These are phyloP conservation scores for Kitagawia praeruptora DNA, from an alignment of 129 eudicot genomes.

Conservation along the genomic window DNA sequence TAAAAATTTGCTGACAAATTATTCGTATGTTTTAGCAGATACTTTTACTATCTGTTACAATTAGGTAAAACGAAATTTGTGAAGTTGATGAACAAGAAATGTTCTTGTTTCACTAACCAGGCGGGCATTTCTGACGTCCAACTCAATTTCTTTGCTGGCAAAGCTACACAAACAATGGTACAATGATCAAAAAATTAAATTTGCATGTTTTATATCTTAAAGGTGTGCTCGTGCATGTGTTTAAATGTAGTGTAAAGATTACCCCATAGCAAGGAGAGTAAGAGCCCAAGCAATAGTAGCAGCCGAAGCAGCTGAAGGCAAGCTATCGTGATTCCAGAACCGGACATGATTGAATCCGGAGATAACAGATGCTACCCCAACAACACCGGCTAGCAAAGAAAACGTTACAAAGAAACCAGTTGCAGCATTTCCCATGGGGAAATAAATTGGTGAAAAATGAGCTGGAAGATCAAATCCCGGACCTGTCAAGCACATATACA, in stretches of 20 bases:
- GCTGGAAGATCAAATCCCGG: constrained; percentile 70
- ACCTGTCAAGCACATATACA: constrained; percentile 35
- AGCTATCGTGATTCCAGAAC: constrained; percentile 46
- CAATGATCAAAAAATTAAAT: not conserved
- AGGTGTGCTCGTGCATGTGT: not conserved
- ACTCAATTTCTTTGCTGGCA: constrained; percentile 81
- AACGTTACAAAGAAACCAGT: constrained; percentile 83
- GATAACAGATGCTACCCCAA: constrained; percentile 65
- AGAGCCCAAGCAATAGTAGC: constrained; percentile 83
- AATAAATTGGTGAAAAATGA: constrained; percentile 86
- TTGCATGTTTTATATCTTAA: not conserved
- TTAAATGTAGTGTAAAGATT: constrained; percentile 3
- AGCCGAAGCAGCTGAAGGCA: constrained; percentile 70
- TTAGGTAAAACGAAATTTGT: not conserved
- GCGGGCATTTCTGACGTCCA: constrained; percentile 51
- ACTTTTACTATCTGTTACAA: not conserved
- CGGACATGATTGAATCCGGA: constrained; percentile 66
- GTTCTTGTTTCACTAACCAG: constrained; percentile 36
- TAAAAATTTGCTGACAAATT: not conserved
- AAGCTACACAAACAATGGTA: constrained; percentile 35
- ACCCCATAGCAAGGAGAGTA: constrained; percentile 94
- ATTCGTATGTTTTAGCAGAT: not conserved
- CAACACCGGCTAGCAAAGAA: constrained; percentile 76
- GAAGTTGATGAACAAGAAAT: not conserved
- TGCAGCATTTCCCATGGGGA: constrained; percentile 97